Percentiles rank a stretch among this genome's conserved stretches.
Conservation (phyloP, 1,284 basidiomycete species). For the Inonotus hispidus region DNA sequence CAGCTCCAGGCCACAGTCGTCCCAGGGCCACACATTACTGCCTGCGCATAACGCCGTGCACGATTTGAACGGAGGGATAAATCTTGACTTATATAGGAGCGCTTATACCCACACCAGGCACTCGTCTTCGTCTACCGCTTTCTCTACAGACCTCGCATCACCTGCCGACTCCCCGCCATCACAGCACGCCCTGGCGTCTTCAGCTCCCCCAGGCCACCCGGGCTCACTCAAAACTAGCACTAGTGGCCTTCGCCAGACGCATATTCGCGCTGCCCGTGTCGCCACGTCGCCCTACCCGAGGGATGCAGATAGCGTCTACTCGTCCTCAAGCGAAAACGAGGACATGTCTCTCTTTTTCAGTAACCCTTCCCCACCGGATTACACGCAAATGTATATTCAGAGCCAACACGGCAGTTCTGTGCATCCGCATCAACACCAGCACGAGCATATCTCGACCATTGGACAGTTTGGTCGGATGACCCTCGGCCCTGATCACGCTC, state of each 20-base stretch:
- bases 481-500: conserved; percentile 64
- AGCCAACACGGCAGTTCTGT: conserved; percentile 29
- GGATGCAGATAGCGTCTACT: conserved; percentile 78
- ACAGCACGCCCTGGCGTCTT: conserved; percentile 63
- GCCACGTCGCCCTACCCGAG: conserved; percentile 77
- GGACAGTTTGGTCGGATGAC: conserved; percentile 71
- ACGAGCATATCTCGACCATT: conserved; percentile 59
- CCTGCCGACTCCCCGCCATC: conserved; percentile 64
- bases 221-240: conserved; percentile 38
- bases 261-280: conserved; percentile 49
- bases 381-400: conserved; percentile 60
- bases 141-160: conserved; percentile 38
- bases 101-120: conserved; percentile 33
- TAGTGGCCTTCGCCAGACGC: conserved; percentile 67
- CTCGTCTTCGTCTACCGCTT: conserved; percentile 40
- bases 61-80: neutral
- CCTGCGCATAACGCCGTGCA: conserved; percentile 26
- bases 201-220: conserved; percentile 30
- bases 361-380: conserved; percentile 39
- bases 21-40: conserved; percentile 51
- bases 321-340: conserved; percentile 79
- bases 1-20: conserved; percentile 68
- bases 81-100: conserved; percentile 36
- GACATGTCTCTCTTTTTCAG: conserved; percentile 73
- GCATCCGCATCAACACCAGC: conserved; percentile 48